A percentile compares a stretch with the other conserved stretches of the same genome.
Conservation (phyloP, 805 yeast species). For the Candida railenensis region DNA sequence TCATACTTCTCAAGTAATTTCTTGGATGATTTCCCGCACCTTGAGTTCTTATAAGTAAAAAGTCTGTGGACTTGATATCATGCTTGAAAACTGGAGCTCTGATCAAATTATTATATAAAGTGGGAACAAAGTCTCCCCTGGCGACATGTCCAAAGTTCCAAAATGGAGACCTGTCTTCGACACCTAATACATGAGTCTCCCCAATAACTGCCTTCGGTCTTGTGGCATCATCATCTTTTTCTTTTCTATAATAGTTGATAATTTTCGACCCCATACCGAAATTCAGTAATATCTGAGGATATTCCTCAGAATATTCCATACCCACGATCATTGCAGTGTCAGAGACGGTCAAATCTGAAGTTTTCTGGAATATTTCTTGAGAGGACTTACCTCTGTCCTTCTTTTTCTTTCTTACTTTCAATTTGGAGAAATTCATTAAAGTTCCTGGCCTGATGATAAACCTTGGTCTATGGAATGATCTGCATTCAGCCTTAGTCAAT, state of each 20-base stretch:
- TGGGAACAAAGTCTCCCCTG: constrained; percentile 90
- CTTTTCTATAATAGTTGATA: constrained; percentile 89
- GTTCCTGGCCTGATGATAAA: constrained; percentile 79
- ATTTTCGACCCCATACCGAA: constrained; percentile 96
- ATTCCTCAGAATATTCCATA: constrained; percentile 89
- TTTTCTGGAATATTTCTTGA: constrained; percentile 65
- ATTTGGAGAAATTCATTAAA: constrained; percentile 68
- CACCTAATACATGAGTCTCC: constrained; percentile 94
- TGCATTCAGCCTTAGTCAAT: constrained; percentile 60
- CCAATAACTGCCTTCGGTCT: constrained; percentile 89
- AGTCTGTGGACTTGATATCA: constrained; percentile 75
- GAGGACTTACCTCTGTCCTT: constrained; percentile 83
- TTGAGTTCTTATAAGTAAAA: constrained; percentile 72
- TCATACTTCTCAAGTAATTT: constrained; percentile 67
- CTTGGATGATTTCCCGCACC: constrained; percentile 76
- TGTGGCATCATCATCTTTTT: constrained; percentile 71
- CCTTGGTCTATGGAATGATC: constrained; percentile 78
- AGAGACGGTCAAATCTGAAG: constrained; percentile 77
- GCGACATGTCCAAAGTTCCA: constrained; percentile 99
- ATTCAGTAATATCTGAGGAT: constrained; percentile 76
- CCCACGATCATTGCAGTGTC: constrained; percentile 77
- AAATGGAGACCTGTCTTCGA: constrained; percentile 93
- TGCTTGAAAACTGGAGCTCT: constrained; percentile 94
- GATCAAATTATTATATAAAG: constrained; percentile 85
- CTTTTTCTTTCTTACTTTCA: constrained; percentile 80